phyloP scores from a whole-genome alignment of 805 yeast genomes.

The Schizosaccharomyces osmophilus region DNA sequence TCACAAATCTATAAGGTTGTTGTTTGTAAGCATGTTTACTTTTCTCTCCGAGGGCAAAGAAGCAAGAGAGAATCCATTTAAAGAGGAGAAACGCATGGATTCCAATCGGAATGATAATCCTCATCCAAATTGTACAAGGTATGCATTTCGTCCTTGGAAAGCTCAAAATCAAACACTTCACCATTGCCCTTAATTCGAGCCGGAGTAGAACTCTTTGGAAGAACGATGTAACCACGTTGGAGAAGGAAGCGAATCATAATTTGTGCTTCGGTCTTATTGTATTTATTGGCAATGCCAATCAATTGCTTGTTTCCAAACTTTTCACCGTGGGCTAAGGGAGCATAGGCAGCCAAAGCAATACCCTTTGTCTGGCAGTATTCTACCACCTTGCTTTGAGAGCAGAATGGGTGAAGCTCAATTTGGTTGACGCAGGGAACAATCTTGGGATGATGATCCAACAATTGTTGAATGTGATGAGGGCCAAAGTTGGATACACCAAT shows the following conservation, averaged over 20 bases:
- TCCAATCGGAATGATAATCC: neutral
- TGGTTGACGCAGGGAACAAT: slow-evolving; percentile 53
- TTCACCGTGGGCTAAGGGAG: slow-evolving; percentile 38
- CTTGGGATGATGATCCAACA: slow-evolving; percentile 13
- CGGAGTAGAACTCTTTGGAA: slow-evolving; percentile 38
- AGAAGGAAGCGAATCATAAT: slow-evolving; percentile 43
- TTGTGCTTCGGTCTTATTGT: slow-evolving; percentile 31
- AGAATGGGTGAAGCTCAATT: slow-evolving; percentile 68
- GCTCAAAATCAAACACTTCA: slow-evolving; percentile 25
- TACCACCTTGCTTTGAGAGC: slow-evolving; percentile 38
- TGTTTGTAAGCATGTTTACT: too few relatives aligned
- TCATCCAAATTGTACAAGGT: neutral
- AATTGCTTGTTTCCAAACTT: slow-evolving; percentile 14
- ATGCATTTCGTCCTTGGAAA: slow-evolving; percentile 7
- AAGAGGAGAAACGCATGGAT: neutral
- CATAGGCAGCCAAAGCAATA: slow-evolving; percentile 47
- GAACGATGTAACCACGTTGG: slow-evolving; percentile 28
- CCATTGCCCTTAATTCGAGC: slow-evolving; percentile 31
- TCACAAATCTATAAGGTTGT: too few relatives aligned
- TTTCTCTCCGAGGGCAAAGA: too few relatives aligned
- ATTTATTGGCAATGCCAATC: slow-evolving; percentile 23
- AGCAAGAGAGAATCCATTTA: neutral
- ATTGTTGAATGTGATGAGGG: slow-evolving; percentile 32
- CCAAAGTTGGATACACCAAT: slow-evolving; percentile 65
- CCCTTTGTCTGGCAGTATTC: slow-evolving; percentile 31